Percentiles rank a stretch among this genome's conserved stretches.
Evolutionary conservation across 1,284 basidiomycete species (phyloP).

Genomic region (Ustilago esculenta): DNA sequence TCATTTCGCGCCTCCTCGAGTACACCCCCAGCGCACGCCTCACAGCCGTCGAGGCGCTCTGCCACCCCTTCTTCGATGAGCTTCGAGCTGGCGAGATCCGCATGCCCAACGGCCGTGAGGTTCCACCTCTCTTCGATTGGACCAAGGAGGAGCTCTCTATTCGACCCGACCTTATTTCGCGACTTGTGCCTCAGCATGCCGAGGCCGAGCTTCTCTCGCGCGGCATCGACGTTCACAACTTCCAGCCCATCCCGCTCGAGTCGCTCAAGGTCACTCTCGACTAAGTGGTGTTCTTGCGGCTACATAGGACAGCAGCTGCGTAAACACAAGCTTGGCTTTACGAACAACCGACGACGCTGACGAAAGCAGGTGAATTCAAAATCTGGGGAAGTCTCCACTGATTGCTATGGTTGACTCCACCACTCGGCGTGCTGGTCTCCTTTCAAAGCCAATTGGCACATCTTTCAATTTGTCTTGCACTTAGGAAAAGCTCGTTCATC

Average conservation of each 20-base stretch:
- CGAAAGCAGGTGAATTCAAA: neutral
- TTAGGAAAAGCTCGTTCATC: too few species aligned
- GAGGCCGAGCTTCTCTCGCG: slow-evolving; percentile 86
- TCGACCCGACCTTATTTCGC: slow-evolving; percentile 89
- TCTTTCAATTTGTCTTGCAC: neutral
- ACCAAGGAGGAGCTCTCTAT: slow-evolving; percentile 96
- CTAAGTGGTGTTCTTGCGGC: slow-evolving; percentile 23
- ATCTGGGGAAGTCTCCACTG: neutral
- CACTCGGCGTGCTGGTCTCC: neutral
- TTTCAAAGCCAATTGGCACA: neutral
- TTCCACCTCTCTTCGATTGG: slow-evolving; percentile 94
- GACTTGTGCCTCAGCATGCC: slow-evolving; percentile 87
- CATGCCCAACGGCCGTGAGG: slow-evolving; percentile 96
- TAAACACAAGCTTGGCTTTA: neutral
- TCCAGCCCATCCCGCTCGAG: slow-evolving; percentile 70
- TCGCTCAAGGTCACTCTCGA: slow-evolving; percentile 66
- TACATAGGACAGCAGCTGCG: slow-evolving; percentile 1
- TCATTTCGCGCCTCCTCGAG: slow-evolving; percentile 92
- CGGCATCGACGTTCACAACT: slow-evolving; percentile 87
- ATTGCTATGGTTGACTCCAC: neutral
- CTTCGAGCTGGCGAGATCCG: slow-evolving; percentile 79
- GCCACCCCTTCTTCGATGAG: slow-evolving; percentile 97
- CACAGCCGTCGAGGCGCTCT: slow-evolving; percentile 84
- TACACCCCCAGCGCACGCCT: slow-evolving; percentile 94
- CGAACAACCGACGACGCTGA: neutral